These are phyloP conservation scores for Dacryopinax primogenitus DNA, from an alignment of 768 basidiomycete species.

Conservation along the genomic window DNA sequence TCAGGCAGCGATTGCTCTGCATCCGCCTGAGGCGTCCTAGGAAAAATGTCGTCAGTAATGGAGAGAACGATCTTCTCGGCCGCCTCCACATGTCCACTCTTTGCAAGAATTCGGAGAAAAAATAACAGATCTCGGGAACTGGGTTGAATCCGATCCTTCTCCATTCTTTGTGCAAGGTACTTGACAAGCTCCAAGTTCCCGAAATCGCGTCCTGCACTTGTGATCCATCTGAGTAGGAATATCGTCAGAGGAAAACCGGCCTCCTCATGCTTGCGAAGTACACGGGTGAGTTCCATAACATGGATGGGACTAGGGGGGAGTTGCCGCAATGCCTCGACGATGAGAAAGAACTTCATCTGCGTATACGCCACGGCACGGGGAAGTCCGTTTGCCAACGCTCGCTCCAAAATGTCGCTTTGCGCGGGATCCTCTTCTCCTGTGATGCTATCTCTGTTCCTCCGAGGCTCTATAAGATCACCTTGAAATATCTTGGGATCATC, in stretches of 20 bases:
- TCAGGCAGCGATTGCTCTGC: not conserved
- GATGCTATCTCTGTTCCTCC: too few species aligned
- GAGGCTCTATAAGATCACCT: too few species aligned
- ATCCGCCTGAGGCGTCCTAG: not conserved
- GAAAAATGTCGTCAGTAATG: not conserved
- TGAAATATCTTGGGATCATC: too few species aligned
- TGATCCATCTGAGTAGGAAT: not conserved
- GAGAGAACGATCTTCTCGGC: not conserved
- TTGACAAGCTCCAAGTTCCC: not conserved
- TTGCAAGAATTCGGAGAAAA: not conserved
- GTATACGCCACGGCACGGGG: not conserved
- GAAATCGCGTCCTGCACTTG: not conserved
- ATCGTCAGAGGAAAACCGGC: not conserved
- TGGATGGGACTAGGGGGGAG: not conserved
- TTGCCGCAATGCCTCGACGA: not conserved
- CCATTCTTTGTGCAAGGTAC: not conserved
- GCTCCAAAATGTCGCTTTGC: not conserved
- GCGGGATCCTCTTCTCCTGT: not conserved
- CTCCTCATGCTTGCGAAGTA: not conserved
- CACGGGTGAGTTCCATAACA: not conserved
- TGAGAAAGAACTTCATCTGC: conserved; percentile 4
- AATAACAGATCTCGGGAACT: not conserved
- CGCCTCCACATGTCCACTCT: not conserved
- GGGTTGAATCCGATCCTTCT: not conserved
- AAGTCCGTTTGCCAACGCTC: not conserved